phyloP scores from a whole-genome alignment of 2,329 filamentous ascomycete species.

The Penicillium digitatum region DNA sequence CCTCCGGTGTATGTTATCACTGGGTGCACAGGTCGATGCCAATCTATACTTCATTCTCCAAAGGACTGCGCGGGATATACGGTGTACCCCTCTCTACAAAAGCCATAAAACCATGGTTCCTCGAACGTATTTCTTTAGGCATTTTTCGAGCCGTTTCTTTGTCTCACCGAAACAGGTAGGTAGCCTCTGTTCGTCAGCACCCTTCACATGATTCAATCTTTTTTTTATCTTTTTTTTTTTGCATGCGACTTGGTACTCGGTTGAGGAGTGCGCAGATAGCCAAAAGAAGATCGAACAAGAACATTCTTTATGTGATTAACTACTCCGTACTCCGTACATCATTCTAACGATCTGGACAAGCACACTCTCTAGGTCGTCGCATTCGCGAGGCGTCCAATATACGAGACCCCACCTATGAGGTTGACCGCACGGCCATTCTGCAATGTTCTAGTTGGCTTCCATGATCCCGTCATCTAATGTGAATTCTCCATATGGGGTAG shows the following conservation, averaged over 20 bases:
- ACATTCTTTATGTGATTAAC: background rate
- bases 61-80: background rate
- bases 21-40: conserved; percentile 5
- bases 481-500: conserved; percentile 10
- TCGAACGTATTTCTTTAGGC: background rate
- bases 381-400: conserved; percentile 17
- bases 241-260: background rate
- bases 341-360: background rate
- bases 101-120: conserved; percentile 11
- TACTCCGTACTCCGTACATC: too few species aligned
- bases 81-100: background rate
- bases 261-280: background rate
- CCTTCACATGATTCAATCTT: too few species aligned
- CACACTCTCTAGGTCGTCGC: conserved; percentile 1
- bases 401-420: conserved; percentile 13
- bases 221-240: too few species aligned
- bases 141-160: background rate
- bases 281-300: background rate
- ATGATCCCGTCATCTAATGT: background rate
- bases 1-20: conserved; percentile 13
- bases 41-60: conserved; percentile 6
- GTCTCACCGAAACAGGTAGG: background rate
- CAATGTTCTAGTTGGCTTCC: conserved; percentile 9
- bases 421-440: conserved; percentile 5
- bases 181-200: background rate